A percentile compares a stretch with the other conserved stretches of the same genome.
These are phyloP conservation scores for Porogramme epimiltina DNA, from an alignment of 1,284 basidiomycete genomes.

Conservation along the genomic window DNA sequence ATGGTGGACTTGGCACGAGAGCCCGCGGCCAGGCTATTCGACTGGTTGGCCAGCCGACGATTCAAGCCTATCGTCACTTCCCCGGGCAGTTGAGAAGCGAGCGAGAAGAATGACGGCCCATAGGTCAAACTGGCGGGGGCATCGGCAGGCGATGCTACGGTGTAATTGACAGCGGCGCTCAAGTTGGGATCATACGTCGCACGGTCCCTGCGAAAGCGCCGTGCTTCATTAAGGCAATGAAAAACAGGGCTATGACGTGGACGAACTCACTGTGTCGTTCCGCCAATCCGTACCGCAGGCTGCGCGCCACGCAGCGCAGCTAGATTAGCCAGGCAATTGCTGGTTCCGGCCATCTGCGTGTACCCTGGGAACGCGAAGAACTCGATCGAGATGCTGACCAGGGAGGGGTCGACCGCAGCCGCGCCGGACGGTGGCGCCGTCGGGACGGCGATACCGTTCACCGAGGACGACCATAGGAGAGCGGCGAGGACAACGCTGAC, in stretches of 20 bases:
- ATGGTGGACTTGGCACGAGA: constrained; percentile 36
- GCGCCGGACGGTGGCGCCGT: constrained; percentile 33
- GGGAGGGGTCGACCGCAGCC: constrained; percentile 34
- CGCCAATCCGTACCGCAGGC: constrained; percentile 44
- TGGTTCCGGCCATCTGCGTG: constrained; percentile 36
- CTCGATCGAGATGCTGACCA: constrained; percentile 41
- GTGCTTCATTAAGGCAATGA: background rate
- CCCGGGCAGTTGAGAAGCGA: constrained; percentile 37
- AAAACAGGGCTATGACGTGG: background rate
- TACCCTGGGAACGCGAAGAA: constrained; percentile 47
- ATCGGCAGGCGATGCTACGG: constrained; percentile 39
- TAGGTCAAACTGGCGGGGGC: constrained; percentile 42
- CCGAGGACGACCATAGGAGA: constrained; percentile 6
- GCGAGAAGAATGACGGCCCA: constrained; percentile 42
- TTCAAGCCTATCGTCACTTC: constrained; percentile 43
- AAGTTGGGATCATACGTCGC: constrained; percentile 40
- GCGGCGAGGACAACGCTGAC: constrained; percentile 4
- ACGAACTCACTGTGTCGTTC: constrained; percentile 42
- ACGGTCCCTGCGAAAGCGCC: constrained; percentile 35
- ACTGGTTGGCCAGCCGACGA: constrained; percentile 41
- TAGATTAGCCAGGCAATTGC: constrained; percentile 40
- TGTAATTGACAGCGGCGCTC: constrained; percentile 39
- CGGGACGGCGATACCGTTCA: constrained; percentile 30
- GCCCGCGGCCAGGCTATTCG: constrained; percentile 39
- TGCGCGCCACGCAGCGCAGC: constrained; percentile 36